Evolutionary conservation across 1,284 basidiomycete species (phyloP).

Genomic region (Ceratorhiza oryzae-sativae): DNA sequence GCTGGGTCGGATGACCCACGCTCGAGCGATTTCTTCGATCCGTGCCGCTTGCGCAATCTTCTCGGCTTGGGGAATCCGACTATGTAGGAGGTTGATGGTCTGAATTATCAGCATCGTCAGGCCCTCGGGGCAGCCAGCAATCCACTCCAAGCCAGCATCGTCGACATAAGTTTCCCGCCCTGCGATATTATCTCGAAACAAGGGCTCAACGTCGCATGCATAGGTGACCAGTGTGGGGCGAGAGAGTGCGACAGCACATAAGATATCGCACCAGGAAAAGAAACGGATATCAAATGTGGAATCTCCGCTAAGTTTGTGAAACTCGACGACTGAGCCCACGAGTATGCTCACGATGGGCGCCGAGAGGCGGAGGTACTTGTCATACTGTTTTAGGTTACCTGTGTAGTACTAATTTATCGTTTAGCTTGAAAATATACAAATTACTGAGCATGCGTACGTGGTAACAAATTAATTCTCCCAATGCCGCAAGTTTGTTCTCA

Average conservation of each 20-base stretch:
- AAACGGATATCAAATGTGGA: not conserved
- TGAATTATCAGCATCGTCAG: not conserved
- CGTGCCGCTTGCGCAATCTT: not conserved
- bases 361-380: constrained; percentile 1
- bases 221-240: constrained; percentile 2
- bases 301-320: constrained; percentile 16
- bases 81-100: constrained; percentile 1
- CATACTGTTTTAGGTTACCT: constrained; percentile 4
- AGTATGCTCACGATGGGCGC: constrained; percentile 7
- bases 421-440: not conserved
- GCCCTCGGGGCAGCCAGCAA: constrained; percentile 4
- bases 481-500: not conserved
- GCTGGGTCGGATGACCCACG: constrained; percentile 18
- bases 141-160: constrained; percentile 15
- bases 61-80: not conserved
- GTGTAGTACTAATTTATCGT: constrained; percentile 25
- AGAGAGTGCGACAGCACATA: not conserved
- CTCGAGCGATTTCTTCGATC: constrained; percentile 14
- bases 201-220: not conserved
- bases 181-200: not conserved
- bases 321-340: not conserved
- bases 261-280: constrained; percentile 18
- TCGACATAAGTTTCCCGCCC: not conserved
- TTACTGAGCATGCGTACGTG: not conserved
- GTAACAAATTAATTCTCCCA: constrained; percentile 1